Evolutionary conservation across 768 basidiomycete genomes (phyloP), one percentile per base, ranked within the genome.

Genomic region (Kwoniella sp.): DNA sequence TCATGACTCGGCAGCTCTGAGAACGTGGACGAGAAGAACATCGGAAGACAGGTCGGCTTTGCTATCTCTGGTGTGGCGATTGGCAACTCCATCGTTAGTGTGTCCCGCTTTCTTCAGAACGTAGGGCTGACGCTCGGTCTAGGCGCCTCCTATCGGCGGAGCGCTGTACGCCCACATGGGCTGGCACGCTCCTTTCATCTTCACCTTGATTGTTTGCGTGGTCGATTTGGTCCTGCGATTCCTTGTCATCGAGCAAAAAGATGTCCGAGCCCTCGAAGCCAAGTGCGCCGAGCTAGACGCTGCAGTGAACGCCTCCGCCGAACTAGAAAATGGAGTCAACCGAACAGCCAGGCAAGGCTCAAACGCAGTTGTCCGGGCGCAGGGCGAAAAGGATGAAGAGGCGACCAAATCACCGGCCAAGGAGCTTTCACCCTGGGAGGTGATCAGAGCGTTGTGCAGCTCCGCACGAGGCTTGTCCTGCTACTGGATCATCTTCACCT

Each of bases 141-240:
- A 31, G 44, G 55, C 39, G 3, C 56, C 51, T 12, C 19, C 46
- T 19, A 36, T 56, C 5, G 61, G 61, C 19, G 61, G 61, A 4
- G 41, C 40, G 1, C 29, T 63, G 12, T 63, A 63, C 41, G 36
- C 59, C 11, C n/a, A 23, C 2, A 17, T 63, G 7, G 61, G 61
- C 0, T 63, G 61, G 61, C 25, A 63, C 28, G 61, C 61, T 7
- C 61, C 61, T 7, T 56, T 55, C 27, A 37, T 63, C 17, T 56
- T 63, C 29, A 38, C 41, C 33, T 53, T 63, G 11, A 32, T 29
- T 20, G 31, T 59, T 20, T 59, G 57, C 17, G 31, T 26, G 14
- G 41, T 56, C n/a, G 61, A 63, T 10, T 44, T 63, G 19, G 25
- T 63, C 27, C 53, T 41, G 3, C 44, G 61, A 10, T 42, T 56